Evolutionary conservation across 305 asterid species (phyloP).

Genomic region (Ajuga reptans): DNA sequence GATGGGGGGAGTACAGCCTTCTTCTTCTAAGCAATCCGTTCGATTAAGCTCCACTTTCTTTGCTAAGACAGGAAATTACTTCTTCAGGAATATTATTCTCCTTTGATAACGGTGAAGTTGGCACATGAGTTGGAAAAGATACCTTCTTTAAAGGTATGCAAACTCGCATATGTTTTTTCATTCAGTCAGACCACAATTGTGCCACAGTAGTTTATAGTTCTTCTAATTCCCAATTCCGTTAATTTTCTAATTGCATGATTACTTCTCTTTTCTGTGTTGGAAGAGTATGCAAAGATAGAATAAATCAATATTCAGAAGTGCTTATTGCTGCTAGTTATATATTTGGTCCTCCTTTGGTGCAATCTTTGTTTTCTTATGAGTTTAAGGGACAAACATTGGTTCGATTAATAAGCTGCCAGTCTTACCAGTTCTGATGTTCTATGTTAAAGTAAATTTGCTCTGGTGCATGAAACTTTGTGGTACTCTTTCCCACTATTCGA

Average conservation of each 20-base stretch:
- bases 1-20: too few species aligned
- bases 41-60: background rate
- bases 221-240: constrained; percentile 1
- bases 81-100: constrained; percentile 55
- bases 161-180: background rate
- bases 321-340: background rate
- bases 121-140: constrained; percentile 76
- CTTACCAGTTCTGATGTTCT: background rate
- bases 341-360: constrained; percentile 1
- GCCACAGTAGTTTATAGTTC: background rate
- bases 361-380: background rate
- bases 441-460: background rate
- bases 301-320: background rate
- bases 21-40: too few species aligned
- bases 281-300: background rate
- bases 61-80: constrained; percentile 17
- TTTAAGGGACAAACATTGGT: background rate
- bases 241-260: background rate
- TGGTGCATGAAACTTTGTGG: background rate
- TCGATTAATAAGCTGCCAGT: background rate
- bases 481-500: constrained; percentile 1
- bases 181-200: background rate
- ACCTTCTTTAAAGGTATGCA: constrained; percentile 62
- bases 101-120: constrained; percentile 62
- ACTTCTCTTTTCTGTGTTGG: background rate